These are phyloP conservation scores for Ceriops tagal DNA, from an alignment of 345 rosid genomes.

Conservation along the genomic window DNA sequence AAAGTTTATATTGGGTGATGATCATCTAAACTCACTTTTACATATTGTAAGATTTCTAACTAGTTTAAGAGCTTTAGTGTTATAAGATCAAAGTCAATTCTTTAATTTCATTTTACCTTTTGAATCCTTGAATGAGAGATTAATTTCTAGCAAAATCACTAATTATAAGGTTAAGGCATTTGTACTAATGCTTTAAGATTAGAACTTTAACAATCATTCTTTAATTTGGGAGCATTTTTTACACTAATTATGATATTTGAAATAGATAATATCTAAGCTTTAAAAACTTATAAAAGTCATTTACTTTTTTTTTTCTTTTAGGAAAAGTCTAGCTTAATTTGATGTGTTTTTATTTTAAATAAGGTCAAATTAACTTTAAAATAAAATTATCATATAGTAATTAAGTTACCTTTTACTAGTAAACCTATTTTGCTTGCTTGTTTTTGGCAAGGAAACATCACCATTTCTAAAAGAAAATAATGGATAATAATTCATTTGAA, in stretches of 20 bases:
- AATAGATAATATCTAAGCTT: constrained; percentile 11
- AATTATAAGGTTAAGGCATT: constrained; percentile 19
- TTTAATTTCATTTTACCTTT: neutral
- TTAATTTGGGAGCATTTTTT: neutral
- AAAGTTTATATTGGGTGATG: no score
- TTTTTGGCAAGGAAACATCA: neutral
- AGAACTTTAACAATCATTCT: neutral
- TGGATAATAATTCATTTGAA: no score
- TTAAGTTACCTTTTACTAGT: neutral
- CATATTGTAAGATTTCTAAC: constrained; percentile 26
- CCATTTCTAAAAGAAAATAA: neutral
- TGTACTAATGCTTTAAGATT: constrained; percentile 5
- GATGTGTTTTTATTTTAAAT: neutral
- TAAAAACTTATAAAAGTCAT: neutral
- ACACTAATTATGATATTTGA: neutral
- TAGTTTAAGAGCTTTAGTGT: constrained; percentile 25
- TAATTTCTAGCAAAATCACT: constrained; percentile 27
- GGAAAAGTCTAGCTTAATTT: no score
- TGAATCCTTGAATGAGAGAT: constrained; percentile 22
- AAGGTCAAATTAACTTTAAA: neutral
- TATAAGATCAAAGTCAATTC: constrained; percentile 20
- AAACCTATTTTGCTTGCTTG: neutral
- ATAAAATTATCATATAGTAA: neutral
- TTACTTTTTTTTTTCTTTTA: no score
- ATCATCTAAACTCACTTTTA: constrained; percentile 5